phyloP scores from a whole-genome alignment of 2,329 filamentous ascomycete genomes.

The Madurella mycetomatis region DNA sequence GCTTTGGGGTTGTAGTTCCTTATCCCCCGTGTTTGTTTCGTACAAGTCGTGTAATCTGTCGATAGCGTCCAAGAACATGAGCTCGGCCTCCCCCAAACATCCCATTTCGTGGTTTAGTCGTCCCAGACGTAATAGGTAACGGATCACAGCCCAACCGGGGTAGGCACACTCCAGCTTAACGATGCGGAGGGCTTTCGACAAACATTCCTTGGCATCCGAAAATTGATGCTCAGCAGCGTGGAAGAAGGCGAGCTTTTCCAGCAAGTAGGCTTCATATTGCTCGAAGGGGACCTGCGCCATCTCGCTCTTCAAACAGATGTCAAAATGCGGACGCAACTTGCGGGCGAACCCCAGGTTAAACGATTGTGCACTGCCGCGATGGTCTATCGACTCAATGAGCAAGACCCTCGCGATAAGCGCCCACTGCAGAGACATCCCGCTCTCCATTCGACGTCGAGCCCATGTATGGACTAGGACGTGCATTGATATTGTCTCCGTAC shows the following conservation, averaged over 20 bases:
- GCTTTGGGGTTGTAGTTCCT: not conserved
- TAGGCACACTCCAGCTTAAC: not conserved
- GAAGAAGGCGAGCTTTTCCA: constrained; percentile 2
- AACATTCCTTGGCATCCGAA: not conserved
- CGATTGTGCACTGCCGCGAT: no score
- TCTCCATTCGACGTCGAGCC: constrained; percentile 21
- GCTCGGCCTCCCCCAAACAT: constrained; percentile 9
- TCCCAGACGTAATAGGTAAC: not conserved
- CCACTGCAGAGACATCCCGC: not conserved
- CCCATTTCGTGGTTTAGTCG: constrained; percentile 10
- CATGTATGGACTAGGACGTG: constrained; percentile 26
- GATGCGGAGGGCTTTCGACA: not conserved
- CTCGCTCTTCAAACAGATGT: not conserved
- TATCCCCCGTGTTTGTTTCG: not conserved
- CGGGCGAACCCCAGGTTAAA: not conserved
- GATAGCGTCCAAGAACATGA: not conserved
- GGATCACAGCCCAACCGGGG: not conserved
- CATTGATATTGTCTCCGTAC: constrained; percentile 17
- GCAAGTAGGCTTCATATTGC: not conserved
- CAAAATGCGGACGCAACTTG: not conserved
- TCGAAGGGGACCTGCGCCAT: not conserved
- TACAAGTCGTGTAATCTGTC: not conserved
- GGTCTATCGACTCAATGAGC: constrained; percentile 8
- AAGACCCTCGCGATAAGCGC: constrained; percentile 1
- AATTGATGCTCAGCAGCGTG: not conserved